phyloP scores from a whole-genome alignment of 2,329 filamentous ascomycete genomes.

The Aspergillus cejpii region DNA sequence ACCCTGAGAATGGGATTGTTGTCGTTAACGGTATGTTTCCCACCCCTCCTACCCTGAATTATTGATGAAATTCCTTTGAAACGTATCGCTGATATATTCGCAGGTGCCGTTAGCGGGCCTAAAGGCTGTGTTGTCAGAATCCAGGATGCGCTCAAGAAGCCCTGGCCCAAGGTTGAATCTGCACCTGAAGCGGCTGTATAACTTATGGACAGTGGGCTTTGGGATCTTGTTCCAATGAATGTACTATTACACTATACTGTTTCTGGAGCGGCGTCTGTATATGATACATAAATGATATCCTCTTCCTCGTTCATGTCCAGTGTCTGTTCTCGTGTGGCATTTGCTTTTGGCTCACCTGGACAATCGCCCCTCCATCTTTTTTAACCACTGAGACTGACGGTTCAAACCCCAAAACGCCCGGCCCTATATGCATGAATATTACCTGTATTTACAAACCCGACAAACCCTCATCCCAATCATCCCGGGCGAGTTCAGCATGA shows the following conservation, averaged over 20 bases:
- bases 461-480: neutral
- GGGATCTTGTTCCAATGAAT: constrained; percentile 19
- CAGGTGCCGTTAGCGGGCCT: constrained; percentile 71
- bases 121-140: constrained; percentile 79
- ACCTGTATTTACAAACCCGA: constrained; percentile 18
- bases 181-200: constrained; percentile 15
- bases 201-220: constrained; percentile 3
- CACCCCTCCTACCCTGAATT: neutral
- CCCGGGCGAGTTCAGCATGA: constrained; percentile 1
- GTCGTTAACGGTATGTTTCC: constrained; percentile 66
- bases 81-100: constrained; percentile 10
- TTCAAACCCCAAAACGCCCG: constrained; percentile 17
- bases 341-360: neutral
- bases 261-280: constrained; percentile 36
- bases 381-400: constrained; percentile 3
- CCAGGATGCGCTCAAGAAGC: constrained; percentile 86
- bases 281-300: constrained; percentile 39
- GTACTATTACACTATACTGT: constrained; percentile 37
- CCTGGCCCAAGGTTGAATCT: constrained; percentile 52
- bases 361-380: neutral
- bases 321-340: neutral
- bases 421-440: constrained; percentile 17
- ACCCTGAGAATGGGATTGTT: constrained; percentile 78
- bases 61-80: neutral
- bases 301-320: constrained; percentile 17